A percentile compares a stretch with the other conserved stretches of the same genome.
Evolutionary conservation across 1,284 basidiomycete species (phyloP).

Genomic region (Naganishia liquefaciens): DNA sequence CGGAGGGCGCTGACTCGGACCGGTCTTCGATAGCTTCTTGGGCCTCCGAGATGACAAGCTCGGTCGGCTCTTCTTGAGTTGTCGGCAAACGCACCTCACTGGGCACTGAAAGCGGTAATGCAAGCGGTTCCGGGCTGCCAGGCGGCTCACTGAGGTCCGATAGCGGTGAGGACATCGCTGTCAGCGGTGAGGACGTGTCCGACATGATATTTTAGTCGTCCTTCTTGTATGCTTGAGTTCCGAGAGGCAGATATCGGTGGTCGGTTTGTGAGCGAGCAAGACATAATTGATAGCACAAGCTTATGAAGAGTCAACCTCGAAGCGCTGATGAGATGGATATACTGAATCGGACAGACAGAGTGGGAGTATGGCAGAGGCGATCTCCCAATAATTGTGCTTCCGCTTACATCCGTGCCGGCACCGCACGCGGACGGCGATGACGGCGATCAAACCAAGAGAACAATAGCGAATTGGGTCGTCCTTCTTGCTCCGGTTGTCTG

Average conservation of each 20-base stretch:
- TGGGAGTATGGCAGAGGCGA: conserved; percentile 7
- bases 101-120: conserved; percentile 1
- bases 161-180: conserved; percentile 23
- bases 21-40: not conserved
- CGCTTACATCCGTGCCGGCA: conserved; percentile 1
- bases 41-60: too few species aligned
- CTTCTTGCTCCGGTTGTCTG: not conserved
- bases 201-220: conserved; percentile 26
- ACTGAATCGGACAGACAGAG: too few species aligned
- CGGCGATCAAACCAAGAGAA: not conserved
- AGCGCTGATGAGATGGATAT: not conserved
- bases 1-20: not conserved
- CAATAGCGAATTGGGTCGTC: conserved; percentile 10
- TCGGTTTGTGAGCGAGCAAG: not conserved
- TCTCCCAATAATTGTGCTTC: conserved; percentile 18
- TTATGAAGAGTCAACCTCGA: not conserved
- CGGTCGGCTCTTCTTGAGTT: too few species aligned
- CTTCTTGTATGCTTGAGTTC: not conserved
- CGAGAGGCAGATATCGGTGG: not conserved
- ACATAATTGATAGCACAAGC: conserved; percentile 13
- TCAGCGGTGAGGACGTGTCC: conserved; percentile 25
- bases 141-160: conserved; percentile 21
- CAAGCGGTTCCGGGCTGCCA: conserved; percentile 15
- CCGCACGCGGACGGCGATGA: not conserved
- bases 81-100: too few species aligned